Conservation (phyloP, 208 protist species). For the Acanthamoeba royreba region DNA sequence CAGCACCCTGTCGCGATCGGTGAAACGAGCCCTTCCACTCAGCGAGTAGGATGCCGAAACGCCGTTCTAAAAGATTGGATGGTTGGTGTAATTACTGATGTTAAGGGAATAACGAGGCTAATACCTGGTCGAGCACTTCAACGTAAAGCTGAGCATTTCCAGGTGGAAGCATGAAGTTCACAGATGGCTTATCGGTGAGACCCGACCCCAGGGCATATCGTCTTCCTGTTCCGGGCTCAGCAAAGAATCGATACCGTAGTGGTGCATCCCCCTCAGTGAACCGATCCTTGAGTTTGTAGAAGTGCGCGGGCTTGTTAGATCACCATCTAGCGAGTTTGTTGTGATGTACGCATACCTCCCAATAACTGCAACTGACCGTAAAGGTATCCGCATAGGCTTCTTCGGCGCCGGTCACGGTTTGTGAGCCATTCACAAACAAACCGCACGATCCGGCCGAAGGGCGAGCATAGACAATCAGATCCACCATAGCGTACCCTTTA, state of each 20-base stretch:
- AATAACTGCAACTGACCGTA: background rate
- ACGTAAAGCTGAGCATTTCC: background rate
- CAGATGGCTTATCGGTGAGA: background rate
- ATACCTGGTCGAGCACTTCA: slow-evolving; percentile 31
- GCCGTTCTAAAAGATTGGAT: background rate
- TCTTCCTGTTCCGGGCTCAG: background rate
- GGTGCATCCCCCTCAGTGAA: background rate
- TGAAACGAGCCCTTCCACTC: background rate
- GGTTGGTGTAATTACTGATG: background rate
- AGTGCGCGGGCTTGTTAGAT: background rate
- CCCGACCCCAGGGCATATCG: background rate
- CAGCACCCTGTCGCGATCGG: background rate
- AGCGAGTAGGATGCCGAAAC: background rate
- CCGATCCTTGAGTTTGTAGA: background rate
- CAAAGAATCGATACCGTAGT: background rate
- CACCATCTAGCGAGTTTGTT: background rate
- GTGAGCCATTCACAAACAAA: background rate
- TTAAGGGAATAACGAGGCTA: background rate
- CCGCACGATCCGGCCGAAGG: background rate
- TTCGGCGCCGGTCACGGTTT: background rate
- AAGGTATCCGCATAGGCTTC: background rate
- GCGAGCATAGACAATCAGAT: background rate
- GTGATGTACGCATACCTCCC: background rate
- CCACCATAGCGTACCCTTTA: background rate
- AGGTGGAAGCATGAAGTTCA: background rate